Base-by-base conservation (phyloP, 2,329 filamentous ascomycete species). In the Pestalotiopsis sp. region DNA sequence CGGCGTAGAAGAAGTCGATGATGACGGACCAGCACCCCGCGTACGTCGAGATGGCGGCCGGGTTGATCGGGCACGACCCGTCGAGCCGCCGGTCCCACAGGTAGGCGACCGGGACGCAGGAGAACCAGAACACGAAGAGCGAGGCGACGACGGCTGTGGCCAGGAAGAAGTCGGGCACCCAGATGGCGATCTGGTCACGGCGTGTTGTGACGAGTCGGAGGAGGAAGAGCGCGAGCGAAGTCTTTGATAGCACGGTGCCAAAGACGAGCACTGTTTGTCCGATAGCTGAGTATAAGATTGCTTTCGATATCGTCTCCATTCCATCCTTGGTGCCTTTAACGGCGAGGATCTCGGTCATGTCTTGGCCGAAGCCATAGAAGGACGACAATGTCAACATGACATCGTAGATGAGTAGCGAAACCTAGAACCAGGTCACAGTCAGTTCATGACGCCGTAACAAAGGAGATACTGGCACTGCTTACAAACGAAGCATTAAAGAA, bases 401-500 rank as follows among this genome's bases (percentile, higher is more conserved):
- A 20, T 39, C 61, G 66, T 58, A 67, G 57, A 41, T 41, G 14
- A 67, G 57, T 20, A 67, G 39, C 3, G 61, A n/a, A 14, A 38
- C 25, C 66, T 67, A 9, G 57, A 3, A 12, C 1, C 9, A 7
- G 17, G 13, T 66, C 12, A 52, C 17, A n/a, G 17, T 52, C 20
- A 52, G 45, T 52, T 20, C 17, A n/a, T 11, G 17, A n/a, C 45
- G 38, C 17, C 14, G 7, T 36, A 5, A 36, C 17, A 25, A 4
- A 25, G 3, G 3, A 31, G 1, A 14, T 36, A 7, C 17, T n/a
- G 6, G 41, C 5, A 4, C 20, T 4, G 36, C 66, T 63, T 63
- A 67, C 66, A 25, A 67, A 67, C 2, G 58, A 67, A 9, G 49
- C 38, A 41, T 67, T 67, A 45, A 52, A 67, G 38, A 67, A 49